phyloP scores from a whole-genome alignment of 495 filamentous ascomycete genomes.

The Lasiosphaeriaceae sp. region DNA sequence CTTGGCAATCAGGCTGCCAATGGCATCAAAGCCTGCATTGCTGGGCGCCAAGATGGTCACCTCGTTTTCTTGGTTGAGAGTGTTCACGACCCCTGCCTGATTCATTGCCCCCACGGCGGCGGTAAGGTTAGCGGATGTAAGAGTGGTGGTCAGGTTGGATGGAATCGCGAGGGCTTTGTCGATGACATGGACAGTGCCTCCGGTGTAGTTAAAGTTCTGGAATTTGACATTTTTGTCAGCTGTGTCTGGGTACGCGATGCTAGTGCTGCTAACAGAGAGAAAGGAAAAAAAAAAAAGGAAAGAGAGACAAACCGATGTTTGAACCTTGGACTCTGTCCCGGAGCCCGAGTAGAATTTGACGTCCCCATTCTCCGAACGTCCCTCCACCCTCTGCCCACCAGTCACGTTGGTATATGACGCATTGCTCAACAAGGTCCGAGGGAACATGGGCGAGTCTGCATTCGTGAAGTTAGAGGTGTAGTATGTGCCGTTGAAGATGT shows the following conservation, averaged over 20 bases:
- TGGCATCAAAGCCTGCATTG: conserved; percentile 59
- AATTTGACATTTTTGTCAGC: conserved; percentile 2
- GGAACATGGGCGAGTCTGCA: conserved; percentile 29
- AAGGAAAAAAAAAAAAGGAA: too few species aligned
- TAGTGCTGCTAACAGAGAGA: too few species aligned
- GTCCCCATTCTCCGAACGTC: conserved; percentile 25
- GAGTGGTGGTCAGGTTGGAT: conserved; percentile 43
- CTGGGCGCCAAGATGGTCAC: conserved; percentile 60
- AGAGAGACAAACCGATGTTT: conserved; percentile 23
- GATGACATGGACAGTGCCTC: conserved; percentile 65
- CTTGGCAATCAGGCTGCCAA: conserved; percentile 45
- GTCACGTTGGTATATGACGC: conserved; percentile 43
- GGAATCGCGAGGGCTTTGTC: conserved; percentile 57
- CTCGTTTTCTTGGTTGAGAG: conserved; percentile 39
- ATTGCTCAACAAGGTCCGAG: conserved; percentile 53
- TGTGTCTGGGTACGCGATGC: conserved; percentile 11
- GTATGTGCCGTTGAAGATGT: conserved; percentile 58
- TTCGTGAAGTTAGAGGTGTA: conserved; percentile 38
- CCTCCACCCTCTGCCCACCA: conserved; percentile 38
- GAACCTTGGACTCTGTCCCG: conserved; percentile 30
- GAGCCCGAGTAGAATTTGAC: conserved; percentile 39
- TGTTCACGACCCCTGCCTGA: conserved; percentile 36
- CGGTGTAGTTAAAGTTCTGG: conserved; percentile 56
- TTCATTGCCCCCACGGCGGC: conserved; percentile 54
- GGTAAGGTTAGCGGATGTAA: conserved; percentile 51